Evolutionary conservation across 129 eudicot species (phyloP), one percentile per base, ranked within the genome.

Genomic region (Pulicaria dysenterica): DNA sequence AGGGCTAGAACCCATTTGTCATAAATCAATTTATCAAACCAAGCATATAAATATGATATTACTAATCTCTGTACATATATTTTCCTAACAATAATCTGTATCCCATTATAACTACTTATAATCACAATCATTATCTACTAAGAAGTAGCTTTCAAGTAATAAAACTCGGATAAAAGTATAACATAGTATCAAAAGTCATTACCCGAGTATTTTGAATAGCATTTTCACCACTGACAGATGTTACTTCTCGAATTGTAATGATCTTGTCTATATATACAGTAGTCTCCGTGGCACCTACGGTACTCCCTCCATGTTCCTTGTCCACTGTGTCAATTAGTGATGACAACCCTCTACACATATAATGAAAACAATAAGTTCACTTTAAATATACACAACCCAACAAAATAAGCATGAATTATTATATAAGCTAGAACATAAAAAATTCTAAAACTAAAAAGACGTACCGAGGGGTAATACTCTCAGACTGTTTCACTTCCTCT

Each of bases 181-280:
- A 7, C 14, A 12, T 47, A 14, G 1, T 9, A 15, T 5, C 3
- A 41, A 46, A 11, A 38, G 31, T 31, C 5, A 4, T 81, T 87
- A 91, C 97, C 95, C 58, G 79, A 81, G 50, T 74, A 36, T 73
- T 80, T 39, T 70, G 82, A 0, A 41, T 14, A 50, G 70, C 76
- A 69, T 65, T 72, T 60, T 60, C 84, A 72, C 73, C 73, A 68
- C 58, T 73, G 39, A 81, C 82, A 42, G 84, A 64, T 46, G 89
- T 85, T 15, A 87, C 89, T 83, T 91, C 83, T 51, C 78, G 80
- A 71, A 84, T 69, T 49, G 87, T 87, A 48, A 85, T 77, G 41
- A 85, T 82, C 84, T 85, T 91, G 72, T 91, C 97, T 57, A 88
- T 84, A 81, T 88, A 88, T 31, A 91, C 91, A 49, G 97, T 87